phyloP scores from a whole-genome alignment of 176 grass and related monocot species.

The Carex kokanica region DNA sequence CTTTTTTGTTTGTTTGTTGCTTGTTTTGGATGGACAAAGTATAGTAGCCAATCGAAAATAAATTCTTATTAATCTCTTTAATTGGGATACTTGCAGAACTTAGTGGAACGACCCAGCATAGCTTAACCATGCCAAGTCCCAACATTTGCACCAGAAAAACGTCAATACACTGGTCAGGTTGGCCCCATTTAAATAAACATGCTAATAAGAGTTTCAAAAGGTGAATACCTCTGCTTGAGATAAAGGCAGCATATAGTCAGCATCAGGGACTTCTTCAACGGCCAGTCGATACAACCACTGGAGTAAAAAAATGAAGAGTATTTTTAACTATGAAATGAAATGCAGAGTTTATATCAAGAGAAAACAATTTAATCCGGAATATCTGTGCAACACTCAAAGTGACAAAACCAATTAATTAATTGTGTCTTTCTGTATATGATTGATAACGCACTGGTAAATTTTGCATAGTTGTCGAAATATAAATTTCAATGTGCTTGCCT shows the following conservation, averaged over 20 bases:
- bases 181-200: background rate
- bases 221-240: conserved; percentile 78
- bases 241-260: conserved; percentile 79
- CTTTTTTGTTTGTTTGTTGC: background rate
- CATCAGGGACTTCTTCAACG: conserved; percentile 88
- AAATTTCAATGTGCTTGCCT: conserved; percentile 39
- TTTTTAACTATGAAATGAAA: background rate
- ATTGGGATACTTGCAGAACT: background rate
- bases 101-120: background rate
- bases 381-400: background rate
- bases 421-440: background rate
- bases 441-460: background rate
- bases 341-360: background rate
- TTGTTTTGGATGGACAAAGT: background rate
- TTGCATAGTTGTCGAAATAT: background rate
- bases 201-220: background rate
- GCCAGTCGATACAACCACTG: conserved; percentile 87
- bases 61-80: background rate
- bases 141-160: background rate
- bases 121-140: background rate
- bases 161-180: background rate
- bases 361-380: conserved; percentile 2
- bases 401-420: background rate
- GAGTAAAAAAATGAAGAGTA: background rate
- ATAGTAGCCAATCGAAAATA: background rate